phyloP scores from a whole-genome alignment of 441 rosid species.

The Corymbia citriodora region DNA sequence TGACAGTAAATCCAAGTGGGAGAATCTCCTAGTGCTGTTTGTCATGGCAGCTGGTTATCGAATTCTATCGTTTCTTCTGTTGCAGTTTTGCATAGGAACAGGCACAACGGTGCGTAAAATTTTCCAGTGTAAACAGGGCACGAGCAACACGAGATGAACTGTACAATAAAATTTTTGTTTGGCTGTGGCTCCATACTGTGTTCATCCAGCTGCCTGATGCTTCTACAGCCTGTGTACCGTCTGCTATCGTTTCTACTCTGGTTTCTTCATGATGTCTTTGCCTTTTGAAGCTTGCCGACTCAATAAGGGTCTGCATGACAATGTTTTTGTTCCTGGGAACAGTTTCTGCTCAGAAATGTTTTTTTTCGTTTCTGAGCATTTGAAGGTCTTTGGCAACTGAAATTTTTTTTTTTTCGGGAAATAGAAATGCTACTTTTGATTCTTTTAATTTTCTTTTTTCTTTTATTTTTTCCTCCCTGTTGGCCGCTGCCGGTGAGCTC shows the following conservation, averaged over 20 bases:
- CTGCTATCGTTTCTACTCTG: background rate
- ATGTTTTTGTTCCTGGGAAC: too few relatives aligned
- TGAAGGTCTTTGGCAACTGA: too few relatives aligned
- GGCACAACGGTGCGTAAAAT: slow-evolving; percentile 33
- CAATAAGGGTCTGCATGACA: background rate
- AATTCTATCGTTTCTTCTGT: slow-evolving; percentile 49
- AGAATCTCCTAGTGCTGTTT: slow-evolving; percentile 67
- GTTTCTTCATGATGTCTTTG: background rate
- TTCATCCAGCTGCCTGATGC: background rate
- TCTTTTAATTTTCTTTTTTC: too few relatives aligned
- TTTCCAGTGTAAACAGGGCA: slow-evolving; percentile 33
- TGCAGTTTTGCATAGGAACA: slow-evolving; percentile 58
- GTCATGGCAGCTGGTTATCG: slow-evolving; percentile 81
- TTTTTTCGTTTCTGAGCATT: too few relatives aligned
- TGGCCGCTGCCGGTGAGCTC: too few relatives aligned
- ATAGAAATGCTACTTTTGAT: too few relatives aligned
- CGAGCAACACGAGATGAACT: slow-evolving; percentile 45
- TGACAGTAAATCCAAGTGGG: slow-evolving; percentile 74
- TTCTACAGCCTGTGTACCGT: background rate
- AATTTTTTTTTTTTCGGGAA: too few relatives aligned
- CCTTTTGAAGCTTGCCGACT: background rate
- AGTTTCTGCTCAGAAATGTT: too few relatives aligned
- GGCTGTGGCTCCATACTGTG: background rate
- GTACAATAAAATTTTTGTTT: background rate
- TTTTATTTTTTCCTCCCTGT: too few relatives aligned